These are phyloP conservation scores for Venturia effusa DNA, from an alignment of 2,329 filamentous ascomycete genomes.

Conservation along the genomic window DNA sequence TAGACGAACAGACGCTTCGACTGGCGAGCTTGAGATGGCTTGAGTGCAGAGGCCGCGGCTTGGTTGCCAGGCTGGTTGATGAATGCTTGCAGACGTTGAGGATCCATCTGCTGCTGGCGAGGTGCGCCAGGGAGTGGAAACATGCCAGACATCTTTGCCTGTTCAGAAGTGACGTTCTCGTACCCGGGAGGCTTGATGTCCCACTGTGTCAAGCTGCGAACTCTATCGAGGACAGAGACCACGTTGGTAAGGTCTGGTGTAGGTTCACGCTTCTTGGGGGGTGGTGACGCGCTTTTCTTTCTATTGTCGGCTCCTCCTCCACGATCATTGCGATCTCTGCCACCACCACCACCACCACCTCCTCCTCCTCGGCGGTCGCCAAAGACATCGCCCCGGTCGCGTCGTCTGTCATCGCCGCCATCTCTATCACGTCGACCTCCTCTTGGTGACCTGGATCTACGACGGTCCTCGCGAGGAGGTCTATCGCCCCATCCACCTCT, in stretches of 20 bases:
- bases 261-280: slow-evolving; percentile 79
- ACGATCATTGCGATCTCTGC: slow-evolving; percentile 46
- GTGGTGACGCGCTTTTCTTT: slow-evolving; percentile 67
- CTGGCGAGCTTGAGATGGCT: slow-evolving; percentile 87
- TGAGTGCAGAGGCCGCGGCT: slow-evolving; percentile 66
- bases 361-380: slow-evolving; percentile 24
- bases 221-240: slow-evolving; percentile 70
- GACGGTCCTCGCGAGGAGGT: slow-evolving; percentile 1
- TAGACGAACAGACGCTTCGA: slow-evolving; percentile 83
- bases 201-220: slow-evolving; percentile 94
- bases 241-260: slow-evolving; percentile 89
- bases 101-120: slow-evolving; percentile 90
- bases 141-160: slow-evolving; percentile 97
- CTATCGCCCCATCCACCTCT: slow-evolving; percentile 61
- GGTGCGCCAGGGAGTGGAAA: slow-evolving; percentile 95
- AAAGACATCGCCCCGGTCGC: slow-evolving; percentile 40
- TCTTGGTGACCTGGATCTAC: slow-evolving; percentile 23
- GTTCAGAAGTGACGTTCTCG: slow-evolving; percentile 94
- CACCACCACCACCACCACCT: slow-evolving; percentile 14
- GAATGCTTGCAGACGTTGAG: slow-evolving; percentile 85
- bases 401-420: slow-evolving; percentile 36
- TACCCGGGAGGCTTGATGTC: slow-evolving; percentile 98
- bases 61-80: slow-evolving; percentile 77
- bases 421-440: slow-evolving; percentile 47
- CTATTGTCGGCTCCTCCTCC: slow-evolving; percentile 46